A percentile compares a stretch with the other conserved stretches of the same genome.
phyloP scores from a whole-genome alignment of 148 eudicot genomes.

The Diospyros kaki region DNA sequence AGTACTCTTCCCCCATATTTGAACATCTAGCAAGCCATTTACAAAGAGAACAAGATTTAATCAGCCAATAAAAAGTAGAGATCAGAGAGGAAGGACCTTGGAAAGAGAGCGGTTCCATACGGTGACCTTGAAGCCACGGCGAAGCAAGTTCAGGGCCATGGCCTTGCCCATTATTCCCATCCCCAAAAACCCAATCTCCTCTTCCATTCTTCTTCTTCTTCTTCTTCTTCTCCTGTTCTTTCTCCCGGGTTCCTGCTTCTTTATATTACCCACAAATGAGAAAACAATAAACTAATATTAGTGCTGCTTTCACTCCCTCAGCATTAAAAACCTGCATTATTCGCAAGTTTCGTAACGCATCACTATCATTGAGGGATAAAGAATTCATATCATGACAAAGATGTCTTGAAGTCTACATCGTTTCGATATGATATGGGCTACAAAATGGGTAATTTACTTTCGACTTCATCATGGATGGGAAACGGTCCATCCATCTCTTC shows the following conservation, averaged over 20 bases:
- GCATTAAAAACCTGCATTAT: not conserved
- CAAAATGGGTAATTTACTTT: no score
- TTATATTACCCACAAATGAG: not conserved
- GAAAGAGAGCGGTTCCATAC: conserved; percentile 97
- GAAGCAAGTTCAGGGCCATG: conserved; percentile 80
- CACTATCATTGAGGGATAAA: not conserved
- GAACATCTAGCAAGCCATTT: no score
- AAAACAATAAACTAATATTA: not conserved
- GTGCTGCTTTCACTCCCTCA: conserved; percentile 7
- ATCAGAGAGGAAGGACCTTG: conserved; percentile 39
- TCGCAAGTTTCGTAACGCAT: not conserved
- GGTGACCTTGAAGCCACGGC: conserved; percentile 78
- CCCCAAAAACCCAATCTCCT: conserved; percentile 78
- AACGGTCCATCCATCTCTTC: no score
- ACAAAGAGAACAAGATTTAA: no score
- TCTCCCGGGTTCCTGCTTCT: not conserved
- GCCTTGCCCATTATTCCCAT: conserved; percentile 97
- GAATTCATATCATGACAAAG: not conserved
- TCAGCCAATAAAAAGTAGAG: not conserved
- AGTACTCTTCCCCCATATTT: no score
- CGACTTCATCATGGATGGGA: no score
- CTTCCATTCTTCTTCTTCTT: conserved; percentile 35
- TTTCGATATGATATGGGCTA: no score
- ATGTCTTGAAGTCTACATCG: not conserved
- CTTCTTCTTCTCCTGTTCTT: conserved; percentile 3